A percentile compares a stretch with the other conserved stretches of the same genome.
These are phyloP conservation scores for Penicillium pulvis DNA, from an alignment of 495 filamentous ascomycete species.

Conservation along the genomic window DNA sequence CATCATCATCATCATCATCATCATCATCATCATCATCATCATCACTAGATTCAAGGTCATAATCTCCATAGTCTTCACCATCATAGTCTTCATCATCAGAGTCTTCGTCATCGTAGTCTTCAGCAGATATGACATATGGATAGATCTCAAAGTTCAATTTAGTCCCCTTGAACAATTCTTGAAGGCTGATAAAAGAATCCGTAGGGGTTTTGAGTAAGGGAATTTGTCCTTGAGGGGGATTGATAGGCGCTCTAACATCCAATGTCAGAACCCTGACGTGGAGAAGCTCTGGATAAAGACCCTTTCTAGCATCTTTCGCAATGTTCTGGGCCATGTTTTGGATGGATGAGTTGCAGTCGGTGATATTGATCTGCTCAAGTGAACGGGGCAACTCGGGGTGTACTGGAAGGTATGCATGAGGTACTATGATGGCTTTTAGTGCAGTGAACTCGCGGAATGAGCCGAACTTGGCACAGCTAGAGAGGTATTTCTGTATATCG, in stretches of 20 bases:
- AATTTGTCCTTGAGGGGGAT: conserved; percentile 18
- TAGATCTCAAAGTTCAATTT: conserved; percentile 25
- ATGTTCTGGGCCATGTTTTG: conserved; percentile 21
- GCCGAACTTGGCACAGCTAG: conserved; percentile 16
- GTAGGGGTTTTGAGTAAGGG: conserved; percentile 23
- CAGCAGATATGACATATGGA: conserved; percentile 8
- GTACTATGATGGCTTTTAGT: conserved; percentile 21
- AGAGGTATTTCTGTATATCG: conserved; percentile 5
- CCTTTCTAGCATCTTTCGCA: conserved; percentile 22
- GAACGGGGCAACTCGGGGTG: conserved; percentile 26
- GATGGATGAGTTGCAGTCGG: conserved; percentile 29
- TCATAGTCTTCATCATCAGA: conserved; percentile 8
- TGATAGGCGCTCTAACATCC: conserved; percentile 10
- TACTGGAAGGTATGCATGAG: conserved; percentile 23
- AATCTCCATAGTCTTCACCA: conserved; percentile 9
- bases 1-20: conserved; percentile 5
- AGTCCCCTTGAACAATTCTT: conserved; percentile 24
- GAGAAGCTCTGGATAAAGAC: conserved; percentile 21
- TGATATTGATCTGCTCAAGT: conserved; percentile 19
- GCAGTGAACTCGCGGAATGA: conserved; percentile 26
- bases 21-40: conserved; percentile 12
- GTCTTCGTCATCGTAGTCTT: conserved; percentile 10
- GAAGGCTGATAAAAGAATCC: conserved; percentile 22
- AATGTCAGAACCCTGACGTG: conserved; percentile 15
- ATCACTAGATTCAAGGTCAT: too few relatives aligned